Base-by-base conservation (phyloP, 306 rosid genomes). In the Cucurbita ficifolia region DNA sequence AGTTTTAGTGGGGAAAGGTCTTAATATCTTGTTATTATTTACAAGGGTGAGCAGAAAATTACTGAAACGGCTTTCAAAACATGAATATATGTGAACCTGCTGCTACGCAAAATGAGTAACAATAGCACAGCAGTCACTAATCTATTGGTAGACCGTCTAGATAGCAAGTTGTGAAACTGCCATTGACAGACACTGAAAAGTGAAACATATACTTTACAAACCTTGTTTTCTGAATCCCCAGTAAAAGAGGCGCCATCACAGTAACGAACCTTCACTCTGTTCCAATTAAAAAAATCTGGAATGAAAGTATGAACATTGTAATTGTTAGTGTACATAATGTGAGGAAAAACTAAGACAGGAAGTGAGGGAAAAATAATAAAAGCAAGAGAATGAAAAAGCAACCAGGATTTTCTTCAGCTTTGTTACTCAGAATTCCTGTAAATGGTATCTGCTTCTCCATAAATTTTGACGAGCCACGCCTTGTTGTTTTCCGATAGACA, bases 221-320 rank as follows among this genome's bases (percentile, higher is more conserved):
- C 99, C 97, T 80, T 81, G 55, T 89, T 75, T 76, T 89, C 96
- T 78, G 81, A 55, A 64, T 91, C 97, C 49, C 99, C 99, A 17
- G 92, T 36, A 70, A 95, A 95, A 46, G 99, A 95, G 59, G 96
- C 99, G 36, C 99, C 99, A 57, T 95, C 99, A 75, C 99, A 95
- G 54, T 95, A 95, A n/a, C 99, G 97, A 78, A 95, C 84, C 85
- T 95, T 95, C 29, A 88, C 90, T 83, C 99, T 82, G 67, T 91
- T 95, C 97, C 97, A 95, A 79, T 90, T 95, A 87, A 77, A 91
- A 86, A 95, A 91, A 75, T 91, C 99, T 95, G 82, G 79, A 80
- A 81, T n/a, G 55, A 77, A 40, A 45, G 40, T 46, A 51, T 33
- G 53, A 77, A 67, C 60, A 69, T 67, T 17, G 79, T 42, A 58